These are phyloP conservation scores for Przewalskia tangutica DNA, from an alignment of 257 asterid genomes.

Conservation along the genomic window DNA sequence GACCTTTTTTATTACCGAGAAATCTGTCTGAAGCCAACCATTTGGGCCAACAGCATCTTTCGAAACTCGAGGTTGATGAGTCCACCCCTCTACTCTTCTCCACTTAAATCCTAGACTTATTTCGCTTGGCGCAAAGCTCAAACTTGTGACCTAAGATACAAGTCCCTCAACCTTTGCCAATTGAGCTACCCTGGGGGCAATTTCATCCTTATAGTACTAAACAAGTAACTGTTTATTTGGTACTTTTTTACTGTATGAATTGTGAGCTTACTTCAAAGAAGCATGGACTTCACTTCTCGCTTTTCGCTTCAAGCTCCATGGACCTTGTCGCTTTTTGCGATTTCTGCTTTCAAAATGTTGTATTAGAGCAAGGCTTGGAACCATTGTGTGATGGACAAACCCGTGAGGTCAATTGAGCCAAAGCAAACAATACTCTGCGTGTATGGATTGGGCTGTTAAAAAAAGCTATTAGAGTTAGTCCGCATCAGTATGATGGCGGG, in stretches of 20 bases:
- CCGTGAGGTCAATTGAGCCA: too few species aligned
- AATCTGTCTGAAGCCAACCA: neutral
- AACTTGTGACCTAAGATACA: neutral
- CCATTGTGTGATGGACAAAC: too few species aligned
- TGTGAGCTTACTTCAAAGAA: neutral
- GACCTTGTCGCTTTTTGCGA: neutral
- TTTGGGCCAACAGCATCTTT: neutral
- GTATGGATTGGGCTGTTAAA: too few species aligned
- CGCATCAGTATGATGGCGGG: too few species aligned
- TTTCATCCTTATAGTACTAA: neutral
- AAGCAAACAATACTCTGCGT: too few species aligned
- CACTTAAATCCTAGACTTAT: neutral
- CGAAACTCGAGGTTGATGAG: neutral
- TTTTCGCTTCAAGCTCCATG: neutral
- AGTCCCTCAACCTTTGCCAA: neutral
- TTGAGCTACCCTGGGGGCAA: neutral
- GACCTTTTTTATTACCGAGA: neutral
- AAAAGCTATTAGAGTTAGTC: too few species aligned
- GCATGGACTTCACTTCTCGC: neutral
- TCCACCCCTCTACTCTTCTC: neutral
- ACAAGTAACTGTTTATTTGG: neutral
- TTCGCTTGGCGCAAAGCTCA: neutral
- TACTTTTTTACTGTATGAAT: neutral
- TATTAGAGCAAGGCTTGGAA: too few species aligned
- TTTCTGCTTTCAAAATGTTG: too few species aligned